phyloP scores from a whole-genome alignment of 2,329 filamentous ascomycete genomes.

The Paecilomyces fulvus region DNA sequence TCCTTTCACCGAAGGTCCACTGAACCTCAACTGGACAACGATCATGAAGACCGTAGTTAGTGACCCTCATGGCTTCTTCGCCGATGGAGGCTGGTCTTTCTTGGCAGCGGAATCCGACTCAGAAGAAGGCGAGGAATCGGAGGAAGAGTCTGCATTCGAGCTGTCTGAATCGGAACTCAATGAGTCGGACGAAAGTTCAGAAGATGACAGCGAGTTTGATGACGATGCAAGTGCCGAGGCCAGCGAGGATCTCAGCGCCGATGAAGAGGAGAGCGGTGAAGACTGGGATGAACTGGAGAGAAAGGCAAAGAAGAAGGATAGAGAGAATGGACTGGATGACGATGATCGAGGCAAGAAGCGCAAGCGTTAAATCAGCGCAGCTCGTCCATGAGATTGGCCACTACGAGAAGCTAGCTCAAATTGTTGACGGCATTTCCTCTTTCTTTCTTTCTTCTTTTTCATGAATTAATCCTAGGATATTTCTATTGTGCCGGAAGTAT shows the following conservation, averaged over 20 bases:
- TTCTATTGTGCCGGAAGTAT: neutral
- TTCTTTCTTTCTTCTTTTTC: constrained; percentile 1
- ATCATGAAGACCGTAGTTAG: constrained; percentile 99
- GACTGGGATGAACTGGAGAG: constrained; percentile 93
- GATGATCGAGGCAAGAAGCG: constrained; percentile 62
- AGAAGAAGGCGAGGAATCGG: constrained; percentile 66
- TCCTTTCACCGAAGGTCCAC: constrained; percentile 82
- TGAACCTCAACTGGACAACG: constrained; percentile 97
- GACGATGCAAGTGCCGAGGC: constrained; percentile 78
- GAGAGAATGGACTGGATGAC: constrained; percentile 46
- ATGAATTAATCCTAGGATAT: neutral
- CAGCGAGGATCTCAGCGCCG: constrained; percentile 50
- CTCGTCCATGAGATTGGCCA: neutral
- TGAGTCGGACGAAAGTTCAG: constrained; percentile 64
- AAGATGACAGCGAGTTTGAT: constrained; percentile 89
- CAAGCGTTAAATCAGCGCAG: constrained; percentile 48
- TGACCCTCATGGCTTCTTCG: constrained; percentile 91
- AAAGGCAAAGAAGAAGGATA: constrained; percentile 63
- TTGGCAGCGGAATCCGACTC: constrained; percentile 79
- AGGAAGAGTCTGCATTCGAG: constrained; percentile 88
- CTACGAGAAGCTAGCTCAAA: neutral
- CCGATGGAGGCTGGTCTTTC: constrained; percentile 92
- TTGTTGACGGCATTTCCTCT: neutral
- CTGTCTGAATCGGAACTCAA: constrained; percentile 75
- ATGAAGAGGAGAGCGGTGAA: constrained; percentile 68